Evolutionary conservation across 768 basidiomycete species (phyloP).

Genomic region (Hysterangium stoloniferum): DNA sequence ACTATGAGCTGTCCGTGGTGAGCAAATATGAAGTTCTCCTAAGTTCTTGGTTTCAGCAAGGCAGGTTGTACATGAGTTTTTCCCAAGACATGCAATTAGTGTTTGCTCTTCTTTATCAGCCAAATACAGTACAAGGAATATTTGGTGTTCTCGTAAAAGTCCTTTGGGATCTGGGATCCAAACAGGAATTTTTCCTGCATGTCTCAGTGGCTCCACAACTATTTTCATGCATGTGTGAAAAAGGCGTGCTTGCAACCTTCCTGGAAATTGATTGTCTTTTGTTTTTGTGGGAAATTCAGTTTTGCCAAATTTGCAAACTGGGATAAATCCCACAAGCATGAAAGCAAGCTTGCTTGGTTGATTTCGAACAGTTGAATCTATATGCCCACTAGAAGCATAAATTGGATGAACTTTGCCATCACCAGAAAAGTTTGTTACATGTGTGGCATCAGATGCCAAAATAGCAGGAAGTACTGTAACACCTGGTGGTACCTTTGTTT

Average conservation of each 20-base stretch:
- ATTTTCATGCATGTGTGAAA: slow-evolving; percentile 32
- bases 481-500: background rate
- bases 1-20: background rate
- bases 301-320: slow-evolving; percentile 21
- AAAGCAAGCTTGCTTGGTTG: slow-evolving; percentile 28
- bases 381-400: slow-evolving; percentile 36
- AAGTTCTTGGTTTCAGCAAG: slow-evolving; percentile 2
- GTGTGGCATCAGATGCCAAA: background rate
- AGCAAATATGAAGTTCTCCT: background rate
- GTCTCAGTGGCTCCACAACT: slow-evolving; percentile 26
- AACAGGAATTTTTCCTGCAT: slow-evolving; percentile 26
- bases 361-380: slow-evolving; percentile 31
- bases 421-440: slow-evolving; percentile 3
- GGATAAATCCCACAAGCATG: slow-evolving; percentile 34
- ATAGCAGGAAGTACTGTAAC: background rate
- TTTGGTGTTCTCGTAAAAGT: slow-evolving; percentile 21
- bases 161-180: slow-evolving; percentile 32
- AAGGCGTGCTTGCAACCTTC: slow-evolving; percentile 17
- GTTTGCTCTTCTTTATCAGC: slow-evolving; percentile 15
- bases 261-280: slow-evolving; percentile 34
- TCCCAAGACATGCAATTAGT: slow-evolving; percentile 8
- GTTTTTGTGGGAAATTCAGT: slow-evolving; percentile 31
- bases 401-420: slow-evolving; percentile 33
- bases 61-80: slow-evolving; percentile 12
- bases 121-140: slow-evolving; percentile 29